Conservation (phyloP, 2,329 filamentous ascomycete genomes). For the Coniosporium tulheliwenetii region DNA sequence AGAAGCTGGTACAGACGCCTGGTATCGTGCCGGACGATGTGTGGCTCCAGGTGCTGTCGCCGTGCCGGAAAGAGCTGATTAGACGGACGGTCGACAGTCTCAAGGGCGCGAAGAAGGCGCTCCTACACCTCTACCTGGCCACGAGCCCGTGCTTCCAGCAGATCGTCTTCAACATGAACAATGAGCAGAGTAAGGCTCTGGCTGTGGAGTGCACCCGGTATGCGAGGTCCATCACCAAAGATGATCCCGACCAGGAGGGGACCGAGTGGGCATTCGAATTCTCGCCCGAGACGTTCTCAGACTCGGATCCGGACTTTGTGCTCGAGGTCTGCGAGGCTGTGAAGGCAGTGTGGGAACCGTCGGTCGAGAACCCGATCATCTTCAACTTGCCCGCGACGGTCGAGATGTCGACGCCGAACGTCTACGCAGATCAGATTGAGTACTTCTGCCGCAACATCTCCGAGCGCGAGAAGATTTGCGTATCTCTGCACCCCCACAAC, state of each 20-base stretch:
- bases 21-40: conserved; percentile 78
- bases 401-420: conserved; percentile 85
- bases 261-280: conserved; percentile 71
- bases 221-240: conserved; percentile 80
- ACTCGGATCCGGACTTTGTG: conserved; percentile 71
- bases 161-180: conserved; percentile 76
- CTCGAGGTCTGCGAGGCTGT: conserved; percentile 80
- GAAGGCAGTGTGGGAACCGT: conserved; percentile 83
- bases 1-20: conserved; percentile 70
- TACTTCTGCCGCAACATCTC: conserved; percentile 80
- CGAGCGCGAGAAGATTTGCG: conserved; percentile 72
- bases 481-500: conserved; percentile 89
- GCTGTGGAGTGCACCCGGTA: conserved; percentile 77
- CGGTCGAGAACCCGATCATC: conserved; percentile 67
- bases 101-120: conserved; percentile 78
- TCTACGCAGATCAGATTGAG: conserved; percentile 93
- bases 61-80: conserved; percentile 85
- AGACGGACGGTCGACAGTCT: conserved; percentile 76
- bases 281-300: conserved; percentile 79
- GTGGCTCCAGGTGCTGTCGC: conserved; percentile 79
- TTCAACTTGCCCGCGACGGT: conserved; percentile 96
- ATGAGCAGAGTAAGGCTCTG: conserved; percentile 66
- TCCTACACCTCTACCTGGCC: conserved; percentile 90
- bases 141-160: conserved; percentile 91
- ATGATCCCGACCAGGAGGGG: conserved; percentile 39